Evolutionary conservation across 2,329 filamentous ascomycete species (phyloP).

Genomic region (Dactylellina drechsleri): DNA sequence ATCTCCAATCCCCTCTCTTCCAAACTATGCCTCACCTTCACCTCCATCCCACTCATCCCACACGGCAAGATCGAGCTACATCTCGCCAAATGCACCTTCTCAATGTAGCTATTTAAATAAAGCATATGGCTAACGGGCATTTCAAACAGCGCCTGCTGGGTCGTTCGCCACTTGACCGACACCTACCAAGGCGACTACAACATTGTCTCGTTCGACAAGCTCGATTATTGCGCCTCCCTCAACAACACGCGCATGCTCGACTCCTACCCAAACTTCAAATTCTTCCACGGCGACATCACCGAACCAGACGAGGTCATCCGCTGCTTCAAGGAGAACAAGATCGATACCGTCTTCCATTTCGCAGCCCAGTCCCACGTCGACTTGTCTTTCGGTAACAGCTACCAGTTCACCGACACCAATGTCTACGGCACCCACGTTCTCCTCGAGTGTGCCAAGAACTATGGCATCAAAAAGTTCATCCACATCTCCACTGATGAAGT

Average conservation of each 20-base stretch:
- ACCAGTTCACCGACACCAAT: constrained; percentile 82
- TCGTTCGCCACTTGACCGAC: constrained; percentile 79
- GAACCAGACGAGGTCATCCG: constrained; percentile 75
- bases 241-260: constrained; percentile 80
- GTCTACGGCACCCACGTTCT: constrained; percentile 86
- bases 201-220: constrained; percentile 83
- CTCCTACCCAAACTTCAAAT: constrained; percentile 76
- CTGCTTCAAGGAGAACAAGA: constrained; percentile 75
- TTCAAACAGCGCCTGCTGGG: constrained; percentile 77
- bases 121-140: background rate
- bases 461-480: constrained; percentile 77
- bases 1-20: constrained; percentile 1
- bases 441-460: constrained; percentile 78
- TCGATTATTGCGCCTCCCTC: constrained; percentile 82
- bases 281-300: constrained; percentile 82
- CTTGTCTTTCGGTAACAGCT: constrained; percentile 82
- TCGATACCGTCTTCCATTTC: constrained; percentile 85
- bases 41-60: too few relatives aligned
- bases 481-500: constrained; percentile 88
- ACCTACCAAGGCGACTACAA: constrained; percentile 80
- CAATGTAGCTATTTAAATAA: background rate
- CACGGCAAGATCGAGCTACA: constrained; percentile 49
- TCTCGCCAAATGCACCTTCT: background rate
- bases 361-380: constrained; percentile 88
- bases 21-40: constrained; percentile 24